Base-by-base conservation (phyloP, 2,329 filamentous ascomycete species). In the Madurella mycetomatis region DNA sequence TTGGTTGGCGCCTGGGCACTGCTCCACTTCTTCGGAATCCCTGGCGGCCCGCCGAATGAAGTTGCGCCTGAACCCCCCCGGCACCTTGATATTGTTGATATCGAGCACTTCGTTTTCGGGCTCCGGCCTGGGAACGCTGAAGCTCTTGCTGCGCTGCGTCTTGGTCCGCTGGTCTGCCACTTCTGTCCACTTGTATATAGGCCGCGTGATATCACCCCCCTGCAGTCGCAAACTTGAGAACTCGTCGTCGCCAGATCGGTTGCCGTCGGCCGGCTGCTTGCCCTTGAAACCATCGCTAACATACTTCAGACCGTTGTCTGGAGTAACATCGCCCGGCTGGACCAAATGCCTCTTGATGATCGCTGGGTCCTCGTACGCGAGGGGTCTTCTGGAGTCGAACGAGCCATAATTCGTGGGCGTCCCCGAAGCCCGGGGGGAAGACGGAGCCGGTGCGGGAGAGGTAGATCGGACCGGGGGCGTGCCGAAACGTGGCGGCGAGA, bases 131-230 rank as follows among this genome's bases (percentile, higher is more conserved):
- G 87, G 79, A 44, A 89, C 74, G 64, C 86, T 85, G 69, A 96
- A 96, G 71, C 92, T 97, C 74, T 92, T 87, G 73, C 92, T 96
- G 64, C 92, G 84, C 64, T 86, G 83, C 66, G 84, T 76, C 63
- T 83, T 83, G 57, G 78, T 80, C 37, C 61, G 85, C 82, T 45
- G 83, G 77, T 66, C 95, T 49, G 88, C 88, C 68, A 95, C 89
- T 70, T 97, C 91, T 5, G 91, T 90, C 90, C 95, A 99, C 64
- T 90, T 87, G 76, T 99, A 99, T 64, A 99, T 95, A 51, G 92
- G 90, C 57, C 94, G 81, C 19, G 92, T 96, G 54, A 96, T 87
- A 69, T 99, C 94, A 60, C 94, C 94, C 56, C 94, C 94, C 69
- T 97, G 95, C 45, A 99, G 76, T 67, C 86, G 86, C 68, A 99